phyloP scores from a whole-genome alignment of 768 basidiomycete species.

The Mycena albidolilacea region DNA sequence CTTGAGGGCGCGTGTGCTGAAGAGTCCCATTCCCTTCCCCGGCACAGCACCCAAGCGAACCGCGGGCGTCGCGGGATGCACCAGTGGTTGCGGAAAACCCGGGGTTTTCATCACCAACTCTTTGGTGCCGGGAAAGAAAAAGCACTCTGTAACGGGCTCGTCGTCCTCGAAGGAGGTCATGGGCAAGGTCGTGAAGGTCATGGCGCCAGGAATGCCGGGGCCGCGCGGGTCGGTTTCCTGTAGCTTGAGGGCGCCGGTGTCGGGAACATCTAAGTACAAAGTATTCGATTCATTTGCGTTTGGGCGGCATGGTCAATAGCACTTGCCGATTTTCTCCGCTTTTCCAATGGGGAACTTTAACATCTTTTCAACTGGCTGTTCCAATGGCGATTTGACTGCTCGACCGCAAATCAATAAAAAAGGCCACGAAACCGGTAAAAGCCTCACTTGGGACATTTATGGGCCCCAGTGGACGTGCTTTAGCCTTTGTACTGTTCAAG shows the following conservation, averaged over 20 bases:
- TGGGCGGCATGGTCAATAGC: not conserved
- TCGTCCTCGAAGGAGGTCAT: not conserved
- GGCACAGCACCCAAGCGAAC: conserved; percentile 35
- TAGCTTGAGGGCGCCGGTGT: too few species aligned
- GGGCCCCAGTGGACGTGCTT: conserved; percentile 3
- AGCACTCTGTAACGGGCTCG: conserved; percentile 26
- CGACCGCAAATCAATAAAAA: not conserved
- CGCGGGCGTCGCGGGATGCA: conserved; percentile 11
- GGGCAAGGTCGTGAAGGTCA: not conserved
- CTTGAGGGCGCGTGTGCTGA: conserved; percentile 50
- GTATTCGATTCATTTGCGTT: not conserved
- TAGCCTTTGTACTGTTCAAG: conserved; percentile 3
- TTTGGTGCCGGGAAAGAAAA: conserved; percentile 34
- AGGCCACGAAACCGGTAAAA: not conserved
- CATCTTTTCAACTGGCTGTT: not conserved
- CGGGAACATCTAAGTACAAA: not conserved
- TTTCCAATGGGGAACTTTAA: not conserved
- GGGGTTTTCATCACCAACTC: conserved; percentile 31
- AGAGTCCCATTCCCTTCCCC: conserved; percentile 48
- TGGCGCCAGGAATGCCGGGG: not conserved
- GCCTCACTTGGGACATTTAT: not conserved
- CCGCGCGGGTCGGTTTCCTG: not conserved
- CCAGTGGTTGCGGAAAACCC: conserved; percentile 38
- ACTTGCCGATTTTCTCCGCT: not conserved
- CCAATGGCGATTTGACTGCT: not conserved